Percentiles rank a stretch among this genome's conserved stretches.
phyloP scores from a whole-genome alignment of 164 flowering plant species.

The Euptelea pleiosperma region DNA sequence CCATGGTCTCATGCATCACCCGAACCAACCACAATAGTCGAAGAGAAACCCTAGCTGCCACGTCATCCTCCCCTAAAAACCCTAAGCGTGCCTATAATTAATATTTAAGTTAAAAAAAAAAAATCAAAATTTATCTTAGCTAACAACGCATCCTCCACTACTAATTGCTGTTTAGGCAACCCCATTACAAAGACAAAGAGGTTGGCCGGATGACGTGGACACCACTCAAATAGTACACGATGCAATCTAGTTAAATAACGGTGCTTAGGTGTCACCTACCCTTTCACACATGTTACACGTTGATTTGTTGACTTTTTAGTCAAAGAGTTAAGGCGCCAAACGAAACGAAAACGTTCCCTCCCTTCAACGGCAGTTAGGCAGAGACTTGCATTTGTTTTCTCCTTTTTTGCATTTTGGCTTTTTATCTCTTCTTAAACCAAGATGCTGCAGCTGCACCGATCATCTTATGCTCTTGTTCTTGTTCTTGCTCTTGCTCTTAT shows the following conservation, averaged over 20 bases:
- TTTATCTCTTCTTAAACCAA: conserved; percentile 1
- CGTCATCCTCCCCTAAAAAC: neutral
- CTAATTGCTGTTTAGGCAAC: conserved; percentile 17
- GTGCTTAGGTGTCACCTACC: conserved; percentile 14
- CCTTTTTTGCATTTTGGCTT: neutral
- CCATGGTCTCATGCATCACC: no score
- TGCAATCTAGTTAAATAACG: conserved; percentile 2
- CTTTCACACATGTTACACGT: conserved; percentile 22
- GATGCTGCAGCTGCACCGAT: neutral
- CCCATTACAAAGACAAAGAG: conserved; percentile 17
- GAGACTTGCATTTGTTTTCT: neutral
- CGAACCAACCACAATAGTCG: no score
- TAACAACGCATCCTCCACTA: conserved; percentile 47
- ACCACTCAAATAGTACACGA: conserved; percentile 25
- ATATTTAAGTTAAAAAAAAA: neutral
- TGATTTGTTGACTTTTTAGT: conserved; percentile 28
- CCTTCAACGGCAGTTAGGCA: conserved; percentile 68
- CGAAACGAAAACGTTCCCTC: conserved; percentile 16
- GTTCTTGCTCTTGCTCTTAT: neutral
- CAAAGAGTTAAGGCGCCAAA: conserved; percentile 56
- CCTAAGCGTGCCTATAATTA: conserved; percentile 23
- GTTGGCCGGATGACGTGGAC: conserved; percentile 50
- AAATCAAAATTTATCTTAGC: conserved; percentile 23
- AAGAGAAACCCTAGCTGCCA: neutral
- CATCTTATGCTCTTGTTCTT: neutral